A percentile compares a stretch with the other conserved stretches of the same genome.
These are phyloP conservation scores for Mycena epipterygia DNA, from an alignment of 768 basidiomycete species.

Conservation along the genomic window DNA sequence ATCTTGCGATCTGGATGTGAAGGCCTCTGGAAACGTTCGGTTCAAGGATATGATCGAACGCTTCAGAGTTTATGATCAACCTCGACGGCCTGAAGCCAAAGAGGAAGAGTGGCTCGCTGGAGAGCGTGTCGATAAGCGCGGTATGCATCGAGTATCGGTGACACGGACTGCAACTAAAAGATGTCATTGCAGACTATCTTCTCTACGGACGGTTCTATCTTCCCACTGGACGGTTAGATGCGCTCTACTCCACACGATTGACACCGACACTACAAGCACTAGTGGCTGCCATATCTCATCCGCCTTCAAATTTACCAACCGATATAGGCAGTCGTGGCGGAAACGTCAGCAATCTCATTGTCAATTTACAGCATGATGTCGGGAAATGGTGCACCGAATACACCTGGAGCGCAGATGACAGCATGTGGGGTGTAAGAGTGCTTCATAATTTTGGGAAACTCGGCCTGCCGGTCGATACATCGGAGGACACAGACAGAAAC, in stretches of 20 bases:
- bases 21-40: constrained; percentile 75
- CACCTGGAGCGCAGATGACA: constrained; percentile 93
- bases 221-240: constrained; percentile 90
- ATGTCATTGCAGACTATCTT: constrained; percentile 83
- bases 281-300: constrained; percentile 89
- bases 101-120: constrained; percentile 89
- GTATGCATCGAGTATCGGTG: constrained; percentile 55
- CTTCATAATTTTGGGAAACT: constrained; percentile 93
- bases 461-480: constrained; percentile 51
- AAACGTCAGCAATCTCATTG: constrained; percentile 78
- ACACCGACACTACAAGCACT: constrained; percentile 84
- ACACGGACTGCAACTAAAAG: constrained; percentile 33
- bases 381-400: constrained; percentile 96
- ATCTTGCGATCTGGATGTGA: constrained; percentile 84
- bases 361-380: constrained; percentile 92
- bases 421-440: constrained; percentile 91
- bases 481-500: constrained; percentile 50
- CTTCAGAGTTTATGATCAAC: constrained; percentile 87
- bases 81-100: constrained; percentile 81
- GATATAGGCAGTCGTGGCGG: constrained; percentile 60
- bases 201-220: constrained; percentile 94
- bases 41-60: constrained; percentile 94
- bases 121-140: constrained; percentile 79
- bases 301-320: constrained; percentile 64
- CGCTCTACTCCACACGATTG: constrained; percentile 87